Evolutionary conservation across 345 rosid genomes (phyloP).

Genomic region (Cardamine occulta): DNA sequence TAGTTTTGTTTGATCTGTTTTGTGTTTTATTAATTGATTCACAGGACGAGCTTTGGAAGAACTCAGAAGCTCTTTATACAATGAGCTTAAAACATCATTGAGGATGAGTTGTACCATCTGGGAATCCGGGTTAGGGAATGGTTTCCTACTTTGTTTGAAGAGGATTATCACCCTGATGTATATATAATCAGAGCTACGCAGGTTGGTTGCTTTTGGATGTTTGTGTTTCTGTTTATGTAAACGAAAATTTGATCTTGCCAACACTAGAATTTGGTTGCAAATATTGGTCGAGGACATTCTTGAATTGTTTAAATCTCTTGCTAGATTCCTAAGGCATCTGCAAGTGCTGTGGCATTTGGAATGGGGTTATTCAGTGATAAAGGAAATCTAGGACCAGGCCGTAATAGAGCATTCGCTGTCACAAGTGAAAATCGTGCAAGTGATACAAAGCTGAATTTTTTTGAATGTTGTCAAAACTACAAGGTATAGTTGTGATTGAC

Average conservation of each 20-base stretch:
- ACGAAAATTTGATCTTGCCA: background rate
- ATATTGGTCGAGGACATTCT: background rate
- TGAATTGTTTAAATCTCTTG: slow-evolving; percentile 21
- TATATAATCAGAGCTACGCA: slow-evolving; percentile 81
- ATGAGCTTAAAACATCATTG: too few relatives aligned
- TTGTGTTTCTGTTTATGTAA: background rate
- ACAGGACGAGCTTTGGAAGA: too few relatives aligned
- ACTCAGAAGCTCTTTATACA: too few relatives aligned
- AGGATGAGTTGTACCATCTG: slow-evolving; percentile 75
- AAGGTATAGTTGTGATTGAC: slow-evolving; percentile 56
- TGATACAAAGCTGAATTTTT: slow-evolving; percentile 76
- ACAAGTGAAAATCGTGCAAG: slow-evolving; percentile 93
- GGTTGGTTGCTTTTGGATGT: slow-evolving; percentile 48
- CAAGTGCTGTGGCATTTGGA: slow-evolving; percentile 98
- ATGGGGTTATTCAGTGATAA: slow-evolving; percentile 84
- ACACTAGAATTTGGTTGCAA: too few relatives aligned
- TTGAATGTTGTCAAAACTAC: slow-evolving; percentile 84
- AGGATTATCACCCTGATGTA: slow-evolving; percentile 87
- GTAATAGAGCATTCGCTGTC: slow-evolving; percentile 83
- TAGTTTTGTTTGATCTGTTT: too few relatives aligned
- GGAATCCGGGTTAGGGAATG: slow-evolving; percentile 75
- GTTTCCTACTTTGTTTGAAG: slow-evolving; percentile 71
- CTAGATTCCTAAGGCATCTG: slow-evolving; percentile 92
- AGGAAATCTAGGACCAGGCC: slow-evolving; percentile 83
- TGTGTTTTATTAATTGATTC: too few relatives aligned